These are phyloP conservation scores for Solanum ossicruentum DNA, from an alignment of 257 asterid species.

Conservation along the genomic window DNA sequence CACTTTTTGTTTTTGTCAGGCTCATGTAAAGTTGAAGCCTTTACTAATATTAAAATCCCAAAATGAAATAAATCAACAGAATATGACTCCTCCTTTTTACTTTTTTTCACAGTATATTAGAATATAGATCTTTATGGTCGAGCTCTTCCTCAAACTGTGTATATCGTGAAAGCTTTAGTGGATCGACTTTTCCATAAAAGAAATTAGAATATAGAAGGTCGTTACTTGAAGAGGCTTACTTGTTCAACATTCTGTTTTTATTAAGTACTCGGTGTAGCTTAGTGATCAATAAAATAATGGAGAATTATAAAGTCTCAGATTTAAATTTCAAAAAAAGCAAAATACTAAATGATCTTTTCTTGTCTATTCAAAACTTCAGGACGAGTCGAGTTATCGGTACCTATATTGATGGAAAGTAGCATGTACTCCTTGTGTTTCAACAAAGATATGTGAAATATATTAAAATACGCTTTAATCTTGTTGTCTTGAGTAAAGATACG, in stretches of 20 bases:
- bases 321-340: no score
- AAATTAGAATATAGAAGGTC: background rate
- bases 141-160: no score
- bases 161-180: no score
- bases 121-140: background rate
- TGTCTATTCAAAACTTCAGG: no score
- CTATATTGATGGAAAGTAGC: no score
- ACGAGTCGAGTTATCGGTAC: no score
- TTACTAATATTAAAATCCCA: background rate
- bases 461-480: no score
- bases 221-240: background rate
- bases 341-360: no score
- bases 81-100: background rate
- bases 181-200: no score
- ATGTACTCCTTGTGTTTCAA: no score
- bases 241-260: background rate
- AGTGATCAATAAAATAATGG: background rate
- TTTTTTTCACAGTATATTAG: background rate
- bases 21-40: background rate
- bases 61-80: background rate
- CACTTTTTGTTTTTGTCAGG: background rate
- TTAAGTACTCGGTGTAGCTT: fast-evolving
- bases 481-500: no score
- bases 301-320: fast-evolving
- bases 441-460: no score